These are phyloP conservation scores for Rubia peregrina DNA, from an alignment of 305 asterid species.

Conservation along the genomic window DNA sequence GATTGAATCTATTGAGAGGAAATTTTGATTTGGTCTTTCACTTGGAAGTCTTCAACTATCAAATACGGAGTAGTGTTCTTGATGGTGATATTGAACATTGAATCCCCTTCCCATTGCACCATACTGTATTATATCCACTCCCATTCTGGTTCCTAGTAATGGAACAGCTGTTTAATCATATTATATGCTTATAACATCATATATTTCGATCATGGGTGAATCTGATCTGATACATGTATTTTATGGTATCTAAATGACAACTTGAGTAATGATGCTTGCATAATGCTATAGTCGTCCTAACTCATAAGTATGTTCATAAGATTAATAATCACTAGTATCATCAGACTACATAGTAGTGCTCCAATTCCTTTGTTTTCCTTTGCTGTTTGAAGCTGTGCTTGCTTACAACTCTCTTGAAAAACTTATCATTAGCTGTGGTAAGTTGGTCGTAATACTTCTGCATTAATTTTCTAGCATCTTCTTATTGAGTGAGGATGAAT, in stretches of 20 bases:
- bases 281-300: neutral
- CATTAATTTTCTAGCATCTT: neutral
- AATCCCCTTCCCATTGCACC: neutral
- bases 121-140: neutral
- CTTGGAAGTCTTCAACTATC: neutral
- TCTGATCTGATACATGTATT: neutral
- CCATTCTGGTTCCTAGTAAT: neutral
- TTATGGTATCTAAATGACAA: neutral
- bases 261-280: neutral
- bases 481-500: neutral
- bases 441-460: neutral
- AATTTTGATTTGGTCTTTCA: neutral
- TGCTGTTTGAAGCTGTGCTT: neutral
- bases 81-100: neutral
- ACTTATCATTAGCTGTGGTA: neutral
- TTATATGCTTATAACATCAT: neutral
- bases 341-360: neutral
- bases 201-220: neutral
- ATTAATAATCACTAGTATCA: neutral
- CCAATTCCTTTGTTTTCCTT: neutral
- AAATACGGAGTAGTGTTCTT: neutral
- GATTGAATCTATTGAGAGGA: too few relatives aligned
- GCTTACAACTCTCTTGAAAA: neutral
- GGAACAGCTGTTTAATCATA: neutral
- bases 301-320: neutral